Base-by-base conservation (phyloP, 1,284 basidiomycete genomes). In the Inonotus hispidus region DNA sequence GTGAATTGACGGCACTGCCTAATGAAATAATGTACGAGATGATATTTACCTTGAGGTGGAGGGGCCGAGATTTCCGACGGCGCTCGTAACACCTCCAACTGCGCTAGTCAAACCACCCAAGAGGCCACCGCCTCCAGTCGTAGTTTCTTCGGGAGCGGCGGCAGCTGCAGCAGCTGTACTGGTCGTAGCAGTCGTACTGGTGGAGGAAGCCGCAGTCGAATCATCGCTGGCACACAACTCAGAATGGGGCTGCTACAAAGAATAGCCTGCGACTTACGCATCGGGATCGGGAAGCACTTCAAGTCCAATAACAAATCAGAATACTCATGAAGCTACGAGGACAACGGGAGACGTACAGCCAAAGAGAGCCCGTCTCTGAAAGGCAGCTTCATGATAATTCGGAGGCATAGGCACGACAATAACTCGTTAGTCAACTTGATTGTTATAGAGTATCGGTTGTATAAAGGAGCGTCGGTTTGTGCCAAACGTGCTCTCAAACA, bases 291-390 rank as follows among this genome's bases (percentile, higher is more conserved):
- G 60, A 56, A 62, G 56, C 39, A 62, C 60, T 53, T n/a, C 43
- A 58, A 19, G 39, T 53, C 32, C 41, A 50, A 35, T 14, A 52
- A 19, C 27, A n/a, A 37, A 47, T 32, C 45, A 46, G 27, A 32
- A 14, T 41, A n/a, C n/a, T 39, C 21, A 38, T 25, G n/a, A 47
- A 49, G 38, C 7, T 23, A 27, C 5, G 16, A 38, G 13, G 19
- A 52, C 23, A 14, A 21, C 50, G 47, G 32, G 16, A 41, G 37
- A 62, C 61, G 41, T 52, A 62, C 61, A 43, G 43, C 61, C 61
- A n/a, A 62, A 49, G 52, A 62, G 56, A 41, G 32, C 61, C 56
- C 61, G 61, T 41, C 57, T 59, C 56, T 59, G 56, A 25, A 56
- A 23, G 52, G n/a, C 37, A 55, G 53, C 61, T 58, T 53, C 35